Evolutionary conservation across 208 protist species (phyloP).

Genomic region (Jaenimonas drosophilae): DNA sequence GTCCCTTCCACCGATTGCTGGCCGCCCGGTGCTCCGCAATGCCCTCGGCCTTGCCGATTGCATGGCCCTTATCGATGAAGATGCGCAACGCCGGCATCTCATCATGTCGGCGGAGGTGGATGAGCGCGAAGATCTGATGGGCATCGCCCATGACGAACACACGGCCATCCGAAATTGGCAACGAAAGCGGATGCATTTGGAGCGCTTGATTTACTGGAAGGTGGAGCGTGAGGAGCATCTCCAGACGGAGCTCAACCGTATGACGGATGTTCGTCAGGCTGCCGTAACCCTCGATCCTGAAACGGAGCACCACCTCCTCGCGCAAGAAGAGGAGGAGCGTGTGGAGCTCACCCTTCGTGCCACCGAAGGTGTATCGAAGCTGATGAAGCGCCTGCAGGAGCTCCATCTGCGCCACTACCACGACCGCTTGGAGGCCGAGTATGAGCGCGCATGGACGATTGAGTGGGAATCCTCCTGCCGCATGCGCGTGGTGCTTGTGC

Average conservation of each 20-base stretch:
- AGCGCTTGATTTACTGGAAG: constrained; percentile 72
- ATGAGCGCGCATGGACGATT: no score
- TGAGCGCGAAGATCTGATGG: constrained; percentile 18
- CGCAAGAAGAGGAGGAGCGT: constrained; percentile 23
- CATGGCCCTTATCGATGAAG: constrained; percentile 46
- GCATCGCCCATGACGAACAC: constrained; percentile 22
- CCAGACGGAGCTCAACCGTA: constrained; percentile 8
- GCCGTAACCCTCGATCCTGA: constrained; percentile 5
- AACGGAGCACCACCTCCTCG: constrained; percentile 11
- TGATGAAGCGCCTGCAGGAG: no score
- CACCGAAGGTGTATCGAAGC: no score
- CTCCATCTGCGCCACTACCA: no score
- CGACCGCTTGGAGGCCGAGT: no score
- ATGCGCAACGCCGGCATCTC: constrained; percentile 16
- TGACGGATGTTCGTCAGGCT: background rate
- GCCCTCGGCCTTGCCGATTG: constrained; percentile 51
- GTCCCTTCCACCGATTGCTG: constrained; percentile 2
- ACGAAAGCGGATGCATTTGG: constrained; percentile 63
- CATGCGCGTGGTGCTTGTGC: no score
- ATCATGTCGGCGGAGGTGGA: constrained; percentile 24
- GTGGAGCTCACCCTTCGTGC: no score
- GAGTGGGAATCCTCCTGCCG: no score
- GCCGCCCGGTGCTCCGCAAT: constrained; percentile 22
- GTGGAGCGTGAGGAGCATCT: constrained; percentile 30
- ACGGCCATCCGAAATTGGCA: constrained; percentile 38